Conservation (phyloP, 2,329 filamentous ascomycete genomes). For the Clarireedia monteithiana region DNA sequence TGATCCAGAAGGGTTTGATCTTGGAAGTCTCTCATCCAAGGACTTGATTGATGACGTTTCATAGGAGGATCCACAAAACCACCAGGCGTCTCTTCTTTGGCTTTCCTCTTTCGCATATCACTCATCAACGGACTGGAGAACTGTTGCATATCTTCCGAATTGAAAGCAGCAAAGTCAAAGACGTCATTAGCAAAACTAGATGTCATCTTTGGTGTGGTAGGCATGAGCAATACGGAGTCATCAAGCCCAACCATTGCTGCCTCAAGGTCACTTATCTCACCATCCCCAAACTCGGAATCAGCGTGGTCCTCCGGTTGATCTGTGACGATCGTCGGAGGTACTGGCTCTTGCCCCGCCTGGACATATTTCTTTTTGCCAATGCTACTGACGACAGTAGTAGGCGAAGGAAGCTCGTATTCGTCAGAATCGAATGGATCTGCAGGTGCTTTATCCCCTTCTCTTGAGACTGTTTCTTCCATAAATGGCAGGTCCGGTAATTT, state of each 20-base stretch:
- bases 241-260: slow-evolving; percentile 21
- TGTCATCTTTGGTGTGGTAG: slow-evolving; percentile 9
- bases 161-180: slow-evolving; percentile 22
- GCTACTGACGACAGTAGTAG: slow-evolving; percentile 26
- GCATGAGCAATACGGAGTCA: slow-evolving; percentile 14
- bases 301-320: neutral
- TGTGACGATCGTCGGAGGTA: slow-evolving; percentile 1
- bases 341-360: neutral
- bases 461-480: slow-evolving; percentile 1
- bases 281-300: neutral
- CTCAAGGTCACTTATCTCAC: slow-evolving; percentile 18
- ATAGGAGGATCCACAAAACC: neutral
- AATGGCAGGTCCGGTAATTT: slow-evolving; percentile 19
- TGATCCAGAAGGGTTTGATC: neutral
- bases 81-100: neutral
- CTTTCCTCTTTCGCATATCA: slow-evolving; percentile 11
- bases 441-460: neutral
- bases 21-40: neutral
- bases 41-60: neutral
- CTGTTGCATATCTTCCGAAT: slow-evolving; percentile 1
- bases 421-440: slow-evolving; percentile 11
- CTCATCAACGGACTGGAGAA: slow-evolving; percentile 6
- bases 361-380: neutral
- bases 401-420: slow-evolving; percentile 32
- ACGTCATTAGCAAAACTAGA: slow-evolving; percentile 21